A percentile compares a stretch with the other conserved stretches of the same genome.
Evolutionary conservation across 257 asterid species (phyloP).

Genomic region (Penstemon barbatus): DNA sequence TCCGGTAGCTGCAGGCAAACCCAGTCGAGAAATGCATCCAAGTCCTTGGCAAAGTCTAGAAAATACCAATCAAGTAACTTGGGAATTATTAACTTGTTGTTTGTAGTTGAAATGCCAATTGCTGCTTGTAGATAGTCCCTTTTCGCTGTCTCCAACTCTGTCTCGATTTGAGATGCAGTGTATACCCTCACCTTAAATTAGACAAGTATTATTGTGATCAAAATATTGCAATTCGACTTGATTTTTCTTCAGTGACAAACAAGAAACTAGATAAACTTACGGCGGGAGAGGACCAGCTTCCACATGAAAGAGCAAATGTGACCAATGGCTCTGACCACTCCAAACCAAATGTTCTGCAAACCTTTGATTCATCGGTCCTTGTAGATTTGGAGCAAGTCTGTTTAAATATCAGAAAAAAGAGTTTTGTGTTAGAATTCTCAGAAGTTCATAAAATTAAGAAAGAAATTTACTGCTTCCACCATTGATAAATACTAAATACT

Average conservation of each 20-base stretch:
- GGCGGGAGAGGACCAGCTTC: conserved; percentile 94
- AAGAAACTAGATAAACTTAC: conserved; percentile 45
- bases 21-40: conserved; percentile 77
- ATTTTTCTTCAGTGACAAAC: neutral
- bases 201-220: neutral
- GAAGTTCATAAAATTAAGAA: neutral
- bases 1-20: conserved; percentile 75
- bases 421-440: conserved; percentile 8
- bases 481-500: neutral
- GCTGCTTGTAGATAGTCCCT: conserved; percentile 75
- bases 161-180: conserved; percentile 65
- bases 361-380: conserved; percentile 53
- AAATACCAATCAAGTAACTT: conserved; percentile 82
- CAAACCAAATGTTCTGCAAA: conserved; percentile 54
- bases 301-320: conserved; percentile 87
- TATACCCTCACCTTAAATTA: conserved; percentile 65
- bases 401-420: conserved; percentile 7
- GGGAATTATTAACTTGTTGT: conserved; percentile 63
- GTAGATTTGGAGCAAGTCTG: conserved; percentile 63
- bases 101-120: conserved; percentile 55
- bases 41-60: conserved; percentile 79
- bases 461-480: neutral
- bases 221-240: neutral
- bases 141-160: conserved; percentile 68
- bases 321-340: conserved; percentile 91